Evolutionary conservation across 768 basidiomycete genomes (phyloP).

Genomic region (Kwoniella sp.): DNA sequence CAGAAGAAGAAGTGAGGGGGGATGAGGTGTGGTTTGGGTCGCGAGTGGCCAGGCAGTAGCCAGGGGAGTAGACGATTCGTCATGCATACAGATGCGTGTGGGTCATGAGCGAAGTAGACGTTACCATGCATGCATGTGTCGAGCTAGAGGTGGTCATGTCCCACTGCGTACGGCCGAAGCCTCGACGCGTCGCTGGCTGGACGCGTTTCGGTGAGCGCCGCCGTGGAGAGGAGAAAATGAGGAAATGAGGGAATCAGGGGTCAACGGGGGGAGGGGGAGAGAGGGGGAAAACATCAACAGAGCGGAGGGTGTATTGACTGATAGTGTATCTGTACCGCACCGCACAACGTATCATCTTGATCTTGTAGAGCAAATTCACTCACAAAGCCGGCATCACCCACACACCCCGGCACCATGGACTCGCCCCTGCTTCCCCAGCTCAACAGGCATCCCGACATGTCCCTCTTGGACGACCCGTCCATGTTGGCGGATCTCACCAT

Average conservation of each 20-base stretch:
- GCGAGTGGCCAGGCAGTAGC: no score
- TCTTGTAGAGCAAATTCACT: no score
- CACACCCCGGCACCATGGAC: conserved; percentile 28
- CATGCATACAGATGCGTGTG: background rate
- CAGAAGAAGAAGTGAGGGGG: conserved; percentile 38
- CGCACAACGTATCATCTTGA: no score
- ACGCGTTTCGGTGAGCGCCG: background rate
- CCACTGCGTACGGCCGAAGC: conserved; percentile 2
- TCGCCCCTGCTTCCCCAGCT: conserved; percentile 36
- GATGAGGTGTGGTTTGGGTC: no score
- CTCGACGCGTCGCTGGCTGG: conserved; percentile 4
- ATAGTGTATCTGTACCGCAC: no score
- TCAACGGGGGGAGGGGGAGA: no score
- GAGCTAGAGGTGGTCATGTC: no score
- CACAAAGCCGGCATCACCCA: no score
- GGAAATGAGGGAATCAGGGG: no score
- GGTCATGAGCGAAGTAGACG: no score
- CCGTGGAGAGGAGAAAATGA: no score
- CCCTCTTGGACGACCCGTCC: conserved; percentile 13
- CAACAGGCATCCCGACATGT: conserved; percentile 2
- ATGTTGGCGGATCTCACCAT: conserved; percentile 28
- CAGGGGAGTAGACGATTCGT: background rate
- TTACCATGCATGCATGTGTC: background rate
- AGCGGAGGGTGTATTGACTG: no score
- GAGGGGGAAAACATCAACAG: background rate